Evolutionary conservation across 331 rosid genomes (phyloP).

Genomic region (Pyracantha coccinea): DNA sequence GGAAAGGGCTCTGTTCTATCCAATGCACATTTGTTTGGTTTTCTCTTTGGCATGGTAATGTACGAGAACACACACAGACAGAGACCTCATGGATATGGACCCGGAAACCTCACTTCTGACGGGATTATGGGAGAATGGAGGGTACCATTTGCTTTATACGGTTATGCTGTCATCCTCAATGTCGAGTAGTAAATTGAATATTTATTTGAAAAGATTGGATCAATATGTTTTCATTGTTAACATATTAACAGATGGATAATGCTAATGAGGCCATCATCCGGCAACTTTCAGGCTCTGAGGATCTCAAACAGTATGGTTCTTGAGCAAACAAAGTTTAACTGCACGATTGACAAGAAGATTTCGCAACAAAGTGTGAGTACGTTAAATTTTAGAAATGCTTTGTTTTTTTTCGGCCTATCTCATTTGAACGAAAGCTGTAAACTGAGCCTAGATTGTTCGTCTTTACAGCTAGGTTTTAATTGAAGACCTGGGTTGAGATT

Average conservation of each 20-base stretch:
- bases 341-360: background rate
- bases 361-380: background rate
- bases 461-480: background rate
- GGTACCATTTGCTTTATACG: background rate
- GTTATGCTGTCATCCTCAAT: background rate
- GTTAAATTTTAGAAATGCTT: background rate
- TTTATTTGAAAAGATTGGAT: background rate
- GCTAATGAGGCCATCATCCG: background rate
- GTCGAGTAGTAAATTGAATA: background rate
- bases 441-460: background rate
- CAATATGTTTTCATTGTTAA: background rate
- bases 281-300: constrained; percentile 2
- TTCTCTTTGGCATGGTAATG: background rate
- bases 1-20: background rate
- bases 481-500: background rate
- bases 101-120: background rate
- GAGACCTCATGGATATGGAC: background rate
- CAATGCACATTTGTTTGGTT: background rate
- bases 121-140: background rate
- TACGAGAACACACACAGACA: background rate
- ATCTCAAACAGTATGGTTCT: background rate
- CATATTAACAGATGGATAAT: background rate
- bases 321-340: background rate
- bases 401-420: background rate
- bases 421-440: background rate